Percentiles rank a stretch among this genome's conserved stretches.
These are phyloP conservation scores for Jackrogersella multiformis DNA, from an alignment of 495 filamentous ascomycete species.

Conservation along the genomic window DNA sequence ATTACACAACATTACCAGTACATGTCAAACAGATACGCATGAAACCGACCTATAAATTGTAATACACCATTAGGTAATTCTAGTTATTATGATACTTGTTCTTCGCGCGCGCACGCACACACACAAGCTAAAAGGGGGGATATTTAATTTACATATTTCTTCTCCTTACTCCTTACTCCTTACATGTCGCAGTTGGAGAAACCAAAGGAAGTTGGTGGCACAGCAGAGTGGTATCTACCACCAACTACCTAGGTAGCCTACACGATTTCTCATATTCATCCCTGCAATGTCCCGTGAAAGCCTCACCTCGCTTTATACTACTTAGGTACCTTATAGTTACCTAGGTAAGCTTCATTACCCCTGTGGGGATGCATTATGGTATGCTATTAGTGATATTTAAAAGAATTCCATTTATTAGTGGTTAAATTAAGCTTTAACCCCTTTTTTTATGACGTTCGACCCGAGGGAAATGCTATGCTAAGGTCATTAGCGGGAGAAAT, in stretches of 20 bases:
- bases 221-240: neutral
- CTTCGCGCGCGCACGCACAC: too few species aligned
- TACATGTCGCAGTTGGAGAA: neutral
- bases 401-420: neutral
- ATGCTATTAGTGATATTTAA: neutral
- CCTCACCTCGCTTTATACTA: too few species aligned
- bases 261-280: too few species aligned
- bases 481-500: neutral
- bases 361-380: neutral
- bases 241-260: too few species aligned
- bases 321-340: neutral
- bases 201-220: neutral
- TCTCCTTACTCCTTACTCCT: neutral
- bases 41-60: too few species aligned
- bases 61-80: too few species aligned
- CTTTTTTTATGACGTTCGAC: neutral
- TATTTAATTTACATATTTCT: too few species aligned
- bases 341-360: too few species aligned
- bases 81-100: too few species aligned
- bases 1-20: neutral
- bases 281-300: neutral
- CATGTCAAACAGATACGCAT: neutral
- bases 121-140: too few species aligned
- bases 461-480: neutral
- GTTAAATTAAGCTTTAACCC: conserved; percentile 4